Base-by-base conservation (phyloP, 495 filamentous ascomycete species). In the Chaetomidium leptoderma region DNA sequence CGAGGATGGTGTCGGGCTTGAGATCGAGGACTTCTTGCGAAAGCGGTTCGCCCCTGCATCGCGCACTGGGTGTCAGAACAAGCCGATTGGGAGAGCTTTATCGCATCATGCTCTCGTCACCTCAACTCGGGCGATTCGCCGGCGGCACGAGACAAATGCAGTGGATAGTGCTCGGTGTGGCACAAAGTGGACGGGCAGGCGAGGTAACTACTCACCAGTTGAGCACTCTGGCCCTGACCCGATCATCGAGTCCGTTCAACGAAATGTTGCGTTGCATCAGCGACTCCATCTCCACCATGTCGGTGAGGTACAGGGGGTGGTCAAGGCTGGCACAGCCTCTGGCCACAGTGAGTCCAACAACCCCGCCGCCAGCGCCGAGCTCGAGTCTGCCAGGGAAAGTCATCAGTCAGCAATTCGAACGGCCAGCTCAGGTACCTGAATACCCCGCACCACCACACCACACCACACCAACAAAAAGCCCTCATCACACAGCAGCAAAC, bases 281-380 rank as follows among this genome's bases (percentile, higher is more conserved):
- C 16, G 79, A 67, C 40, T 90, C 75, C 88, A 98, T 96, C 49
- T 88, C 83, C 53, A 80, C 65, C 72, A 92, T 90, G 74, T 98
- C 93, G 3, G 93, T 96, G 61, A 97, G 82, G 60, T 83, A 82
- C 42, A 95, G 65, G 30, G 80, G 79, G 48, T 65, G 59, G 19
- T 74, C 70, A 27, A 81, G 65, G 51, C 64, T 58, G 65, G 11
- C 19, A 16, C 81, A 86, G 29, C 79, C 84, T 37, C 77, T 69
- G 13, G 87, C 86, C 33, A 89, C 77, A 14, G 82, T 84, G 44
- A 90, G 76, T 17, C 86, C 90, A 42, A 95, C 91, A 39, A 97
- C 79, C 11, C 93, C 93, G 36, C 91, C 89, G 24, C 93, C 93
- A 59, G 93, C 90, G 51, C 93, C 93, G 43, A 98, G 78, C 72